Conservation (phyloP, 108 stramenopile species). For the Pseudonitzschia pungens region DNA sequence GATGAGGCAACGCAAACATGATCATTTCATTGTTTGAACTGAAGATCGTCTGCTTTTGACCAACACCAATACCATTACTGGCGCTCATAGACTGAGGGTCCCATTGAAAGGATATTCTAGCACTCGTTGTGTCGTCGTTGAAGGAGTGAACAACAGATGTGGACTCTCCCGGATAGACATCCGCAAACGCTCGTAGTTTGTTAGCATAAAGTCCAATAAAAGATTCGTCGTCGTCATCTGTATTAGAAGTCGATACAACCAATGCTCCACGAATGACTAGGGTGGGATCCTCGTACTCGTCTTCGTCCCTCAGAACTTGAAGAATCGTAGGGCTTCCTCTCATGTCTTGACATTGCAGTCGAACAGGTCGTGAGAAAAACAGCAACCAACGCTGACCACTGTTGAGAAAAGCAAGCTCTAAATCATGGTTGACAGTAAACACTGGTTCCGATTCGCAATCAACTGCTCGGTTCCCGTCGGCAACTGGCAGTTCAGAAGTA, state of each 20-base stretch:
- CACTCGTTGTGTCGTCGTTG: constrained; percentile 3
- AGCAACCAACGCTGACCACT: constrained; percentile 85
- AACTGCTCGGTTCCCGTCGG: constrained; percentile 27
- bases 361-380: constrained; percentile 76
- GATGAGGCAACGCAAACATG: constrained; percentile 81
- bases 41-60: neutral
- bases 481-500: constrained; percentile 10
- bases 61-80: neutral
- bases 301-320: constrained; percentile 24
- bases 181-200: constrained; percentile 49
- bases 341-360: constrained; percentile 50
- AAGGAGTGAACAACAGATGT: constrained; percentile 22
- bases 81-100: constrained; percentile 27
- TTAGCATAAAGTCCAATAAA: constrained; percentile 26
- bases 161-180: constrained; percentile 66
- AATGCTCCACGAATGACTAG: constrained; percentile 33
- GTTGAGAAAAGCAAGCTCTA: constrained; percentile 59
- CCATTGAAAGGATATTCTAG: constrained; percentile 44
- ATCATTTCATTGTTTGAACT: constrained; percentile 16
- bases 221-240: constrained; percentile 35
- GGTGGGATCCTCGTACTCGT: neutral
- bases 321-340: constrained; percentile 28
- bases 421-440: constrained; percentile 48
- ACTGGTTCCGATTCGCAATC: constrained; percentile 21
- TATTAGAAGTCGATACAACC: constrained; percentile 9